phyloP scores from a whole-genome alignment of 306 rosid genomes.

The Vigna mungo region DNA sequence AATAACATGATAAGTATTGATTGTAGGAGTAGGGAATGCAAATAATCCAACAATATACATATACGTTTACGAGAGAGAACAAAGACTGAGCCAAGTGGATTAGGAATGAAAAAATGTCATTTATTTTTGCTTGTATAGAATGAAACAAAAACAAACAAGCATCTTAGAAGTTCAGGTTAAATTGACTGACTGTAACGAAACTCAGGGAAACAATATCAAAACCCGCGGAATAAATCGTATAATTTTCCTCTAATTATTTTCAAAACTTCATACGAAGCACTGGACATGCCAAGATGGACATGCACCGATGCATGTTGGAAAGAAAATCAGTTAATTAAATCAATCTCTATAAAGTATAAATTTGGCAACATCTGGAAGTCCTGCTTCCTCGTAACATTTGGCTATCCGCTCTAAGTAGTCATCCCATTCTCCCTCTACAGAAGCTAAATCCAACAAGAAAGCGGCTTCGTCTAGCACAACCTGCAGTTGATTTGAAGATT shows the following conservation, averaged over 20 bases:
- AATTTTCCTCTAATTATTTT: conserved; percentile 9
- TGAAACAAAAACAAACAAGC: conserved; percentile 30
- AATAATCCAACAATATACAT: too few relatives aligned
- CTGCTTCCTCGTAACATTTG: conserved; percentile 79
- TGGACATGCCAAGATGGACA: conserved; percentile 24
- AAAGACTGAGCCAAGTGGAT: background rate
- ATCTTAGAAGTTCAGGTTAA: background rate
- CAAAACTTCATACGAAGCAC: conserved; percentile 39
- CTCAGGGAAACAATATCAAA: conserved; percentile 16
- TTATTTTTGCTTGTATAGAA: conserved; percentile 28
- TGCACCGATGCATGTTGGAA: conserved; percentile 3
- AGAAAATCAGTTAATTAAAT: conserved; percentile 18
- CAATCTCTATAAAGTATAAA: conserved; percentile 71
- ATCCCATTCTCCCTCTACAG: conserved; percentile 92
- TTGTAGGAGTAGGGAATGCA: too few relatives aligned
- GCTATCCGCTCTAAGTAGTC: conserved; percentile 70
- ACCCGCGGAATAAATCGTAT: conserved; percentile 19
- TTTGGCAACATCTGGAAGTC: conserved; percentile 71
- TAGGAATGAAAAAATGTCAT: conserved; percentile 17
- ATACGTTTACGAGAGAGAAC: too few relatives aligned
- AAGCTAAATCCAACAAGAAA: conserved; percentile 88
- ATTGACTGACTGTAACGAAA: conserved; percentile 17
- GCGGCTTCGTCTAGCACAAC: conserved; percentile 95
- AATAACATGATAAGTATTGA: too few relatives aligned
- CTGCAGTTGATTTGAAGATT: conserved; percentile 50